Evolutionary conservation across 352 stramenopile species (phyloP), one percentile per base, ranked within the genome.

Genomic region (Phytopythium litorale): DNA sequence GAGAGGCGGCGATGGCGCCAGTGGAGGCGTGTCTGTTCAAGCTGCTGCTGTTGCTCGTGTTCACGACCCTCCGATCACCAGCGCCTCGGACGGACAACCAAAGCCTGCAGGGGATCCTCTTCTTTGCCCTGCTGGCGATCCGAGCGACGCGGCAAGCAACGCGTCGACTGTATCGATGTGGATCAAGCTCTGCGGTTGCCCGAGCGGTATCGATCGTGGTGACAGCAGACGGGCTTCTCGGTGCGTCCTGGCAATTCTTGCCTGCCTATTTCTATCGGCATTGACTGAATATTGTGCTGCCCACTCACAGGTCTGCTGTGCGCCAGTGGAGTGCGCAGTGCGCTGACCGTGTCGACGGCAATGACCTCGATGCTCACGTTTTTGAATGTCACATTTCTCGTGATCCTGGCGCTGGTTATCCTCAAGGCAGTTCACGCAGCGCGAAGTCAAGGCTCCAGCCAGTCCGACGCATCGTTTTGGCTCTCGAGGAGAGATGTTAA

Each of bases 311-410:
- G 76, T 0, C 52, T 87, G 7, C 48, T 91, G 28, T 87, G 72
- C 48, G 68, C 81, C 19, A 88, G 81, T 63, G 71, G 70, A 16
- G 78, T 89, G 0, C 70, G 73, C 8, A 91, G 79, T 38, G 79
- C 79, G 12, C 69, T 91, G 15, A 91, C 79, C 8, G 82, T 91
- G 0, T 70, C 79, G 21, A 88, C 82, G 6, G 72, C 77, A 5
- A 72, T 88, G 62, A 75, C 67, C 12, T 58, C 72, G 16, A 81
- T 70, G 7, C 45, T 91, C 15, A 64, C 50, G 3, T 81, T 81
- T 40, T 32, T 88, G n/a, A 88, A 91, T 62, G 35, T 63, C 7
- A 61, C 48, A 12, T 73, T 64, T 28, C 28, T 84, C 1, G 28
- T 63, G n/a, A 21, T 65, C 6, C 56, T 80, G 18, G 55, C 38